Evolutionary conservation across 2,329 filamentous ascomycete species (phyloP).

Genomic region (Macrophomina pseudophaseolina): DNA sequence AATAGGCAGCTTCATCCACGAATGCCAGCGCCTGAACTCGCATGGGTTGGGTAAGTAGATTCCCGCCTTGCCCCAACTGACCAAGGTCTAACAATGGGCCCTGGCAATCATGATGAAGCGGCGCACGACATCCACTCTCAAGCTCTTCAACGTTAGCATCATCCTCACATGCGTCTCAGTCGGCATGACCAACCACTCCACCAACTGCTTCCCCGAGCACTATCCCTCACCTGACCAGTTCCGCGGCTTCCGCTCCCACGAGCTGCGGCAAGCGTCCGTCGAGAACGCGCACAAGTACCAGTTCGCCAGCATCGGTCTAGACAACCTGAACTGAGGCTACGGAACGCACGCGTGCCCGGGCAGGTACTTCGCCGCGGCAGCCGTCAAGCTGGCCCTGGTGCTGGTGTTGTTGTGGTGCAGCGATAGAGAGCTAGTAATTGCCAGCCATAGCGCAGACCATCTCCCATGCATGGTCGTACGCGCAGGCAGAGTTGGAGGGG

Average conservation of each 20-base stretch:
- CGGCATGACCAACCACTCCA: conserved; percentile 21
- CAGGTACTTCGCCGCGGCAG: conserved; percentile 55
- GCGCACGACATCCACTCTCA: too few species aligned
- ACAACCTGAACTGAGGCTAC: conserved; percentile 46
- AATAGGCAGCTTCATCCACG: neutral
- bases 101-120: too few species aligned
- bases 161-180: neutral
- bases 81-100: too few species aligned
- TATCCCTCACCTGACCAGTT: conserved; percentile 27
- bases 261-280: neutral
- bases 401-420: neutral
- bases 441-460: too few species aligned
- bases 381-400: conserved; percentile 48
- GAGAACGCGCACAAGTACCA: neutral
- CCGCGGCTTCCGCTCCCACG: conserved; percentile 29
- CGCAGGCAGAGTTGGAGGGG: too few species aligned
- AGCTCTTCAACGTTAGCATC: too few species aligned
- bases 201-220: conserved; percentile 21
- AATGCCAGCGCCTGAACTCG: neutral
- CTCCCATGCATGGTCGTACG: too few species aligned
- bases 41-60: neutral
- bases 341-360: conserved; percentile 57
- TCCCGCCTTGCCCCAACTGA: too few species aligned
- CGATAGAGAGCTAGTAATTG: too few species aligned
- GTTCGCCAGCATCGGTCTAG: conserved; percentile 7